Evolutionary conservation across 1,139 yeast genomes (phyloP), one percentile per base, ranked within the genome.

Genomic region (Magnusiomyces magnusii): DNA sequence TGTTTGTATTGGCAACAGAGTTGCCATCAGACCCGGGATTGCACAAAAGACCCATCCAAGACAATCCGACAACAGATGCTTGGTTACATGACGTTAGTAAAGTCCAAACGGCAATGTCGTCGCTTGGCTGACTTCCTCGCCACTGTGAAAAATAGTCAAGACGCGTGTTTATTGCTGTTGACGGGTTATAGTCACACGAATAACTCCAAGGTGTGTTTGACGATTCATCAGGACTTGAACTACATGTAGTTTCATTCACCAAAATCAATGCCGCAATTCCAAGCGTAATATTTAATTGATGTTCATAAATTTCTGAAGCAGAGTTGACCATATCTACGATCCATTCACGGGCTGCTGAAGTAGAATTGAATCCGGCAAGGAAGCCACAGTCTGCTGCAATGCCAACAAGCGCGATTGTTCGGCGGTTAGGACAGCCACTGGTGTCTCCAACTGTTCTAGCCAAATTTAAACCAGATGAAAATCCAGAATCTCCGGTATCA

Each of bases 11-110:
- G 1, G 73, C 68, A 7, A 70, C 70, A 47, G 57, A 63, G 44
- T 55, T 57, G 15, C 56, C 58, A 19, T 68, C 63, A 3, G 68
- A 54, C 13, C 62, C 62, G 17, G 25, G 9, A 27, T 23, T 41
- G 60, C 78, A 75, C 5, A 71, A 69, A 62, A 70, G 66, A 5
- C 77, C 76, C 51, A 73, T 68, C 78, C 78, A 75, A 1, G 78
- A 68, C 1, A 75, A 66, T 0, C 78, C 78, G 2, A 75, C 76
- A 5, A 73, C 71, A 0, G 72, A 63, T 0, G 71, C 72, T 41
- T 71, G 68, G 2, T 68, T 60, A 59, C 78, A 74, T 17, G 66
- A 59, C 0, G 78, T 74, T 57, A 75, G 60, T 39, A 75, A 63
- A 3, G 74, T 64, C 78, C 78, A 75, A 17, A 73, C 67, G 0